Evolutionary conservation across 352 stramenopile species (phyloP).

Genomic region (Globisporangium orthogonon): DNA sequence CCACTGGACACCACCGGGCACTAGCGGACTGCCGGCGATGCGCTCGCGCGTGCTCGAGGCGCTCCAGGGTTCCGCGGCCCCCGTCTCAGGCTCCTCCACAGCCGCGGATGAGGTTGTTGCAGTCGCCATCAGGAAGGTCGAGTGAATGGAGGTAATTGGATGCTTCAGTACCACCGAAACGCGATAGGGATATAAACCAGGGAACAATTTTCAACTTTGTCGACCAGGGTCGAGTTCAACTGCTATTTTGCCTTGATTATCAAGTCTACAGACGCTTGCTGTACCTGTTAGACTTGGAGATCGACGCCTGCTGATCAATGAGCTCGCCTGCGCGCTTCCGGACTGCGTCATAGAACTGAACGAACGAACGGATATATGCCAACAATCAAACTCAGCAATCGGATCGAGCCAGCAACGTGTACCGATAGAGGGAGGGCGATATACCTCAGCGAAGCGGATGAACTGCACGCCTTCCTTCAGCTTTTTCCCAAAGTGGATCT

Average conservation of each 20-base stretch:
- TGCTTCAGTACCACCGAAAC: too few relatives aligned
- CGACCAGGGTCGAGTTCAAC: too few relatives aligned
- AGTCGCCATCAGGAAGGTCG: neutral
- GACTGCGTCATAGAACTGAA: slow-evolving; percentile 57
- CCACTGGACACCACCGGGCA: slow-evolving; percentile 60
- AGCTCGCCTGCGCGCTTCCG: slow-evolving; percentile 47
- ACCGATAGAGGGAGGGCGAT: neutral
- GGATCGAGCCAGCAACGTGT: neutral
- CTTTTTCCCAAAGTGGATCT: slow-evolving; percentile 59
- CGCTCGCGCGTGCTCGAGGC: slow-evolving; percentile 51
- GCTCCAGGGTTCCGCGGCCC: slow-evolving; percentile 11
- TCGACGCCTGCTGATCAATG: slow-evolving; percentile 49
- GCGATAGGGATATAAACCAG: too few relatives aligned
- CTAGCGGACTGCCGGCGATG: slow-evolving; percentile 63
- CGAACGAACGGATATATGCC: neutral
- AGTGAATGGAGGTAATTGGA: too few relatives aligned
- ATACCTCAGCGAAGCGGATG: slow-evolving; percentile 57
- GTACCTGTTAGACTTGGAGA: slow-evolving; percentile 41
- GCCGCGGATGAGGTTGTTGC: too few relatives aligned
- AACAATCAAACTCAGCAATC: too few relatives aligned
- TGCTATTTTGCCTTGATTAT: too few relatives aligned
- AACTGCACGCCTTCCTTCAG: slow-evolving; percentile 56
- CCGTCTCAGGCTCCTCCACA: too few relatives aligned
- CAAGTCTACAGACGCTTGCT: slow-evolving; percentile 28
- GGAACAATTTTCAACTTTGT: too few relatives aligned